Evolutionary conservation across 805 yeast species (phyloP).

Genomic region (Lipomyces yamanashiensis): DNA sequence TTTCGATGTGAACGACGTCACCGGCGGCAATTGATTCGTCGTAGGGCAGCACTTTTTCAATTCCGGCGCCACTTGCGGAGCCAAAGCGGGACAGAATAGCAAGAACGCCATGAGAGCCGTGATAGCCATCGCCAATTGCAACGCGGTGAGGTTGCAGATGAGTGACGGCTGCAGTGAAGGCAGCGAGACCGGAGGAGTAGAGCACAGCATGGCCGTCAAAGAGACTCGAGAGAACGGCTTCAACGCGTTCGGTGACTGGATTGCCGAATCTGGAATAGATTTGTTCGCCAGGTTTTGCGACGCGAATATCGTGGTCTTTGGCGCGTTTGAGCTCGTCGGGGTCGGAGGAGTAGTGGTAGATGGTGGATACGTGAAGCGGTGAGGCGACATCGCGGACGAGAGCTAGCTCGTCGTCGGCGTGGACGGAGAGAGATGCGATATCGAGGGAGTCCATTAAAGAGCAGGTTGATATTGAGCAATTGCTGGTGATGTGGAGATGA

Average conservation of each 20-base stretch:
- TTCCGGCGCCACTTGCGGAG: slow-evolving; percentile 44
- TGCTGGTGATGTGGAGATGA: too few relatives aligned
- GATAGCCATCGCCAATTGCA: slow-evolving; percentile 80
- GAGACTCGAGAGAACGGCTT: slow-evolving; percentile 63
- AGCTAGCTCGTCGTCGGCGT: slow-evolving; percentile 65
- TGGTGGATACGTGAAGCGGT: slow-evolving; percentile 82
- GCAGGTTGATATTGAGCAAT: not conserved
- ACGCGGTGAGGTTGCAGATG: slow-evolving; percentile 72
- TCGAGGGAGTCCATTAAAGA: slow-evolving; percentile 14
- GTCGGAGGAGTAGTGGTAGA: slow-evolving; percentile 67
- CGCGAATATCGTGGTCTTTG: slow-evolving; percentile 37
- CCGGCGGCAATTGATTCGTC: slow-evolving; percentile 60
- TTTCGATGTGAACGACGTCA: slow-evolving; percentile 81
- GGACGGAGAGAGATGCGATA: slow-evolving; percentile 51
- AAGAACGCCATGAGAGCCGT: slow-evolving; percentile 78
- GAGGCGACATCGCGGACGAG: slow-evolving; percentile 54
- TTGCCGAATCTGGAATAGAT: slow-evolving; percentile 76
- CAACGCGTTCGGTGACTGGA: slow-evolving; percentile 72
- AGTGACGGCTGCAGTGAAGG: slow-evolving; percentile 75
- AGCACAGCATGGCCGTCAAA: slow-evolving; percentile 68
- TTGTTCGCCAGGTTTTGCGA: slow-evolving; percentile 44
- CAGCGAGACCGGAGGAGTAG: slow-evolving; percentile 80
- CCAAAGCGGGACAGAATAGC: slow-evolving; percentile 64
- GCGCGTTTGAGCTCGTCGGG: slow-evolving; percentile 59
- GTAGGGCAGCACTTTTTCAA: slow-evolving; percentile 51